Conservation (phyloP, 1,139 yeast genomes). For the Nakaseomyces kungkrabaensis region DNA sequence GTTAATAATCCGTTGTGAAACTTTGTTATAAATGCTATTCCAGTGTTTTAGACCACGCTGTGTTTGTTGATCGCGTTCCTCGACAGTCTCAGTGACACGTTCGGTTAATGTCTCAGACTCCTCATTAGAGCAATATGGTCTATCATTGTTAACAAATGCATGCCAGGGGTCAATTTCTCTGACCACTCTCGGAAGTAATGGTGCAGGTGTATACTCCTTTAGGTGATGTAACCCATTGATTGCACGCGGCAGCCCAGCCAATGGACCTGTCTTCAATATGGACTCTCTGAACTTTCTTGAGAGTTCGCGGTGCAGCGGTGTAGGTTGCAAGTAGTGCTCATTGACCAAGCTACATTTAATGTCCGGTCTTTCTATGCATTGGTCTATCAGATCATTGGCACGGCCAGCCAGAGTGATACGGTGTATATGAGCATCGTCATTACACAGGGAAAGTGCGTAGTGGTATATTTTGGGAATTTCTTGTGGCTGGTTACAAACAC, state of each 20-base stretch:
- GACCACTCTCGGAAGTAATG: slow-evolving; percentile 26
- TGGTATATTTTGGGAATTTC: slow-evolving; percentile 71
- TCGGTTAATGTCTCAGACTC: slow-evolving; percentile 8
- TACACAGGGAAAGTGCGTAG: slow-evolving; percentile 53
- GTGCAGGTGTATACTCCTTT: slow-evolving; percentile 52
- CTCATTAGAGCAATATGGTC: slow-evolving; percentile 7
- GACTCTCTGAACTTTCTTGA: slow-evolving; percentile 64
- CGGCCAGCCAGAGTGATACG: slow-evolving; percentile 15
- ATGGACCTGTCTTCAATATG: slow-evolving; percentile 61
- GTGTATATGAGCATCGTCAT: slow-evolving; percentile 19
- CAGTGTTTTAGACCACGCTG: slow-evolving; percentile 41
- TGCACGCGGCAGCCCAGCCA: slow-evolving; percentile 73
- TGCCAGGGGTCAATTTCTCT: slow-evolving; percentile 17
- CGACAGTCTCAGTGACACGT: slow-evolving; percentile 5
- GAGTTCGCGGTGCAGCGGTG: slow-evolving; percentile 24
- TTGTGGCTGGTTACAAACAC: slow-evolving; percentile 72
- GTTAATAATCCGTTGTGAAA: slow-evolving; percentile 52
- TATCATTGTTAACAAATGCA: slow-evolving; percentile 15
- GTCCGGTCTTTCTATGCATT: slow-evolving; percentile 6
- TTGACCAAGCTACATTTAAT: slow-evolving; percentile 9
- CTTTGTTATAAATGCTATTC: slow-evolving; percentile 66
- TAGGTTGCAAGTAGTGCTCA: slow-evolving; percentile 17
- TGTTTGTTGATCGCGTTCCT: slow-evolving; percentile 6
- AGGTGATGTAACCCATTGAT: slow-evolving; percentile 66
- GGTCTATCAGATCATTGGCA: slow-evolving; percentile 12